Conservation (phyloP, 148 eudicot genomes). For the Salicornia ramosissima region DNA sequence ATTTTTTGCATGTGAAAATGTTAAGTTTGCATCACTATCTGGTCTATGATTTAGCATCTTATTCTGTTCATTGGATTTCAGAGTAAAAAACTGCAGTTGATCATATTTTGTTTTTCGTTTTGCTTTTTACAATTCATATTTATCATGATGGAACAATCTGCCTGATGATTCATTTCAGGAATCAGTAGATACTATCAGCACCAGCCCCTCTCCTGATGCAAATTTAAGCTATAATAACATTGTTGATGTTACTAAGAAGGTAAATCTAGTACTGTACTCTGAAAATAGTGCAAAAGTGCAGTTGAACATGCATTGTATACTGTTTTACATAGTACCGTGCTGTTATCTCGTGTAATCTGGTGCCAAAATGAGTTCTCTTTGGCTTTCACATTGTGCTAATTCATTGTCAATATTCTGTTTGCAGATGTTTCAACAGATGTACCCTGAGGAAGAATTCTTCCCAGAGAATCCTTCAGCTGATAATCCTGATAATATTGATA, state of each 20-base stretch:
- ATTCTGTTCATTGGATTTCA: not conserved
- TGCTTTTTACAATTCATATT: not conserved
- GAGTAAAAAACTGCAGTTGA: not conserved
- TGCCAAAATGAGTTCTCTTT: not conserved
- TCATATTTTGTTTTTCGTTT: not conserved
- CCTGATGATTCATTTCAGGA: conserved; percentile 30
- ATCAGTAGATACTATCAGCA: conserved; percentile 35
- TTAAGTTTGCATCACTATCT: not conserved
- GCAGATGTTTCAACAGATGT: conserved; percentile 67
- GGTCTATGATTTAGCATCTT: not conserved
- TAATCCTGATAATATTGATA: conserved; percentile 32
- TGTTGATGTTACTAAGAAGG: conserved; percentile 49
- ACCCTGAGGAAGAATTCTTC: conserved; percentile 62
- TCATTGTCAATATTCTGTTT: not conserved
- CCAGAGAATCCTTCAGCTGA: conserved; percentile 39
- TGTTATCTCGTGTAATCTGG: not conserved
- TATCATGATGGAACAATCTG: conserved; percentile 2
- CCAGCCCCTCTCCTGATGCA: conserved; percentile 63
- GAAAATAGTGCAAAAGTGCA: not conserved
- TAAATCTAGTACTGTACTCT: conserved; percentile 7
- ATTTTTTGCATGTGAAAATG: not conserved
- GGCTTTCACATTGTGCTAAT: conserved; percentile 11
- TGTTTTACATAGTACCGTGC: not conserved
- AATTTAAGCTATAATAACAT: conserved; percentile 53
- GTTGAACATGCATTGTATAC: no score